These are phyloP conservation scores for Fusarium lyarnte DNA, from an alignment of 2,329 filamentous ascomycete genomes.

Conservation along the genomic window DNA sequence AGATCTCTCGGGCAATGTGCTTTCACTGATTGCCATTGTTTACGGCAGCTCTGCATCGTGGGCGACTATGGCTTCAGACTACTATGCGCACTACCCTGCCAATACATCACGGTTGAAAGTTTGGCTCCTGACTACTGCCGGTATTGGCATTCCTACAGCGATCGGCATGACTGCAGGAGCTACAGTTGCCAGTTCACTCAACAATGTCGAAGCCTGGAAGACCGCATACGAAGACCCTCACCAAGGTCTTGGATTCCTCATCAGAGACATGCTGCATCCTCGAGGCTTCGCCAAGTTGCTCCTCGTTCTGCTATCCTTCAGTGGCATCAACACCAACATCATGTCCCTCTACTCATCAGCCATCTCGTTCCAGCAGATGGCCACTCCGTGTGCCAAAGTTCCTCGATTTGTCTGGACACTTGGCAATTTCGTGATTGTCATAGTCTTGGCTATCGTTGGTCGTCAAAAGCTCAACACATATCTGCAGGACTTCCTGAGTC, in stretches of 20 bases:
- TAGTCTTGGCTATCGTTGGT: not conserved
- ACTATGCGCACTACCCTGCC: conserved; percentile 8
- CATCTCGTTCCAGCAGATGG: conserved; percentile 6
- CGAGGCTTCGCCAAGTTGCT: conserved; percentile 4
- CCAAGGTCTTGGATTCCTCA: conserved; percentile 1
- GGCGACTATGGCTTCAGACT: conserved; percentile 6
- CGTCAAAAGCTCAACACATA: conserved; percentile 9
- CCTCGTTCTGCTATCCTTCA: not conserved
- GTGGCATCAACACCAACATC: conserved; percentile 10
- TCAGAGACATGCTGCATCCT: conserved; percentile 3
- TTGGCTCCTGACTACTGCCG: not conserved
- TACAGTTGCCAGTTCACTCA: conserved; percentile 1
- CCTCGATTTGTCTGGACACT: conserved; percentile 8
- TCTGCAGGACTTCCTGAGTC: conserved; percentile 1
- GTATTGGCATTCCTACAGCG: conserved; percentile 5
- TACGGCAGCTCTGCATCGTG: conserved; percentile 6
- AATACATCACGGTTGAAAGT: not conserved
- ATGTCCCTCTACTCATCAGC: conserved; percentile 10
- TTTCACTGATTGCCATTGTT: not conserved
- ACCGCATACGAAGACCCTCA: not conserved
- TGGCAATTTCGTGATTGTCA: not conserved
- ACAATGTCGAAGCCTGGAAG: conserved; percentile 2
- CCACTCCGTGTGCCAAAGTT: not conserved
- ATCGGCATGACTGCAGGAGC: conserved; percentile 7
- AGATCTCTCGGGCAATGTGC: not conserved